Conservation (phyloP, 1,139 yeast species). For the Hyphopichia khmerensis region DNA sequence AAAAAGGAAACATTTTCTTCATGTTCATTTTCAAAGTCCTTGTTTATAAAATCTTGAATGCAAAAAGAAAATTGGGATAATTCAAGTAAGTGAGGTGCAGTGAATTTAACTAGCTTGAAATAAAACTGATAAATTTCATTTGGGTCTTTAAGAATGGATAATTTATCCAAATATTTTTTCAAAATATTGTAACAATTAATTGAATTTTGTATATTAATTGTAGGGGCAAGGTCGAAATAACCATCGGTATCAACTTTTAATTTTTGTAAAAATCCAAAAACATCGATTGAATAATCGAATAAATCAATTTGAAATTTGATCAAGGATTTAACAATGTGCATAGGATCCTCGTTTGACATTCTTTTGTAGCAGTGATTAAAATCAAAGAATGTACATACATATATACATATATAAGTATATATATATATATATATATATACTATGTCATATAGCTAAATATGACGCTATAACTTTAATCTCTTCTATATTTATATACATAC, state of each 20-base stretch:
- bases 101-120: background rate
- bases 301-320: background rate
- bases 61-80: too few species aligned
- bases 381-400: background rate
- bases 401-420: background rate
- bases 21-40: too few species aligned
- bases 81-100: too few species aligned
- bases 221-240: background rate
- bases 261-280: background rate
- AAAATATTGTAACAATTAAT: background rate
- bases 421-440: background rate
- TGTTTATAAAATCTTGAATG: too few species aligned
- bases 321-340: background rate
- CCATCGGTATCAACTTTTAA: background rate
- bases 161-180: conserved; percentile 1
- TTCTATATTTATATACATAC: background rate
- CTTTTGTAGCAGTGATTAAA: too few species aligned
- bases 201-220: background rate
- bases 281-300: background rate
- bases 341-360: background rate
- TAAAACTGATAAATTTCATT: conserved; percentile 1
- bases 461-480: too few species aligned
- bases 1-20: too few species aligned
- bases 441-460: too few species aligned
- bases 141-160: background rate